A percentile compares a stretch with the other conserved stretches of the same genome.
Evolutionary conservation across 768 basidiomycete genomes (phyloP).

Genomic region (Hypsizygus marmoreus): DNA sequence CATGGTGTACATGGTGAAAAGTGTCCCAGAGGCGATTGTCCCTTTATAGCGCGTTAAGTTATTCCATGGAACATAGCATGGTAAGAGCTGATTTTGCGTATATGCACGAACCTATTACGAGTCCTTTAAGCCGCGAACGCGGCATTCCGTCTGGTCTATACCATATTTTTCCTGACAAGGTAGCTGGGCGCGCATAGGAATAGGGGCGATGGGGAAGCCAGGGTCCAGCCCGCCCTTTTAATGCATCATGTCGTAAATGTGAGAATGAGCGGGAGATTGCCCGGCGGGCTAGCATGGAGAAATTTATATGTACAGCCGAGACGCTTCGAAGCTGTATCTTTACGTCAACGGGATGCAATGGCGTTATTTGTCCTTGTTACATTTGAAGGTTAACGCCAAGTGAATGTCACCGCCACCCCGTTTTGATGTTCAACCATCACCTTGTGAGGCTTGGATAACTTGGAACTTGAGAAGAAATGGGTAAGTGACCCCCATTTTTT

Average conservation of each 20-base stretch:
- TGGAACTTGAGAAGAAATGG: too few relatives aligned
- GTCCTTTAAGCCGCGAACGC: slow-evolving; percentile 34
- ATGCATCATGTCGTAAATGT: slow-evolving; percentile 16
- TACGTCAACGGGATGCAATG: too few relatives aligned
- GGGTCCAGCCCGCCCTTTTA: slow-evolving; percentile 14
- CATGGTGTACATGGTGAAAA: slow-evolving; percentile 16
- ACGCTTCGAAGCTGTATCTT: too few relatives aligned
- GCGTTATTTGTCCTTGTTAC: neutral
- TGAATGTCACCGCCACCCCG: neutral
- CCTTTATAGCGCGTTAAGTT: slow-evolving; percentile 1
- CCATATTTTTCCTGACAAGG: slow-evolving; percentile 28
- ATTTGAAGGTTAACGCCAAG: neutral
- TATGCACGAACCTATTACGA: slow-evolving; percentile 28
- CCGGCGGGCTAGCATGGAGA: slow-evolving; percentile 32
- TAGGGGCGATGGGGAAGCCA: slow-evolving; percentile 11
- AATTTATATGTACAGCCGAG: too few relatives aligned
- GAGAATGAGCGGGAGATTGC: slow-evolving; percentile 26
- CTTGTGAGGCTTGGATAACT: too few relatives aligned
- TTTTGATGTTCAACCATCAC: neutral
- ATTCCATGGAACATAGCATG: neutral
- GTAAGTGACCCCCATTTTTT: too few relatives aligned
- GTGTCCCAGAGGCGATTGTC: slow-evolving; percentile 6
- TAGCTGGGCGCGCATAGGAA: slow-evolving; percentile 20
- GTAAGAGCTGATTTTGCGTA: neutral
- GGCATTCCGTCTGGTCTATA: slow-evolving; percentile 38